Evolutionary conservation across 371 early-diverging fungal genomes (phyloP).

Genomic region (Syncephalastrum racemosum): DNA sequence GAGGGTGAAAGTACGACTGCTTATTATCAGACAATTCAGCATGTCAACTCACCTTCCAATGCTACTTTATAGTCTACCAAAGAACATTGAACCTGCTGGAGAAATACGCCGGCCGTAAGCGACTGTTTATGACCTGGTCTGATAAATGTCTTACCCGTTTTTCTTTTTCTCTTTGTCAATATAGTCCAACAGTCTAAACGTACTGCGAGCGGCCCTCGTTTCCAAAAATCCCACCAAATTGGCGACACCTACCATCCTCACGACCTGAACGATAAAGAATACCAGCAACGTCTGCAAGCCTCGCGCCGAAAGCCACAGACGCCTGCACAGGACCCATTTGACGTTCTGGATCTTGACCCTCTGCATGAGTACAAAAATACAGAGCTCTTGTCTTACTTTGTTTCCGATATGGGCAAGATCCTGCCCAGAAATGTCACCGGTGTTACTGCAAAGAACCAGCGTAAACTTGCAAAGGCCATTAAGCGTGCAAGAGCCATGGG

Average conservation of each 20-base stretch:
- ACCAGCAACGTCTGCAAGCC: slow-evolving; percentile 39
- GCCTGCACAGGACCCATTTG: slow-evolving; percentile 61
- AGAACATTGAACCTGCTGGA: too few species aligned
- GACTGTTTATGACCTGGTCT: too few species aligned
- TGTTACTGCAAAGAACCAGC: slow-evolving; percentile 76
- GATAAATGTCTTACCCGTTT: too few species aligned
- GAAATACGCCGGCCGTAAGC: too few species aligned
- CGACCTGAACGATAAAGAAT: slow-evolving; percentile 51
- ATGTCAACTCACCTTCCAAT: too few species aligned
- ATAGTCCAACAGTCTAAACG: too few species aligned
- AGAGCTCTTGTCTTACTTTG: slow-evolving; percentile 67
- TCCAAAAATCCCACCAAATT: slow-evolving; percentile 36
- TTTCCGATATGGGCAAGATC: slow-evolving; percentile 82
- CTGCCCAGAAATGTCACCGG: slow-evolving; percentile 75
- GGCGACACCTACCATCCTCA: slow-evolving; percentile 54
- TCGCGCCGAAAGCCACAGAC: slow-evolving; percentile 28
- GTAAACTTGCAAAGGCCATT: slow-evolving; percentile 77
- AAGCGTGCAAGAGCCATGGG: slow-evolving; percentile 86
- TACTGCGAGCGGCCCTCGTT: too few species aligned
- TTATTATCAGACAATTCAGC: too few species aligned
- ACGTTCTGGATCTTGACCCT: slow-evolving; percentile 68
- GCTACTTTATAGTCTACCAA: too few species aligned
- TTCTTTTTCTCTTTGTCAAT: too few species aligned
- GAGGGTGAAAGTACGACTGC: too few species aligned
- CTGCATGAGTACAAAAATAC: slow-evolving; percentile 77